Base-by-base conservation (phyloP, 2,329 filamentous ascomycete species). In the Tolypocladium inflatum region DNA sequence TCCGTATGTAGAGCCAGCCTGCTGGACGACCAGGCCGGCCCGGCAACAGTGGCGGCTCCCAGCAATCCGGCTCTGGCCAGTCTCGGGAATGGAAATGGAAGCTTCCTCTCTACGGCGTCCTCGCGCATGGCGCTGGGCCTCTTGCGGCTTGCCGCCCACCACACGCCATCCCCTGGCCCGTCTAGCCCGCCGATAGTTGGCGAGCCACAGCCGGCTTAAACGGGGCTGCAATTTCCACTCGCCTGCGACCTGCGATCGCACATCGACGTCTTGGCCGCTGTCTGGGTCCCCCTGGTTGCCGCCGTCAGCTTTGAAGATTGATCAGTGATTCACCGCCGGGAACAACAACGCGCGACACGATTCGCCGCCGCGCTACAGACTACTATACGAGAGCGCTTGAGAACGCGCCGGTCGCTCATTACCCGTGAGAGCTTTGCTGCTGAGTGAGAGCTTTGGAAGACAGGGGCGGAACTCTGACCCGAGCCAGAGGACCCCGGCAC, bases 161-260 rank as follows among this genome's bases (percentile, higher is more conserved):
- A 30, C 26, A 30, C 26, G 26, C 26, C n/a, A n/a, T n/a, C 26
- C 55, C 55, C 55, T 56, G 13, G 17, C 45, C 48, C 35, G 55
- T 39, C 37, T 51, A 21, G 48, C 26, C 38, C 23, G 45, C 51
- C 55, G 58, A 59, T 57, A 55, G 55, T 57, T 23, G 26, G 43
- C 42, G 55, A 50, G 58, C 55, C 51, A 57, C 55, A 59, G 51
- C 50, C 55, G 48, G 55, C 50, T 57, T 17, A 37, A 52, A 10
- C 39, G 55, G 35, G 58, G 26, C 55, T 52, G 39, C 42, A 57
- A 57, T 59, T 57, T 59, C 55, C 55, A 53, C 37, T 38, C 53
- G 23, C 57, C 35, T 45, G 45, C 41, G 23, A 48, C 41, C 15
- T 41, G 42, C 52, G 57, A 58, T 58, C 52, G n/a, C 38, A 37